Evolutionary conservation across 345 rosid genomes (phyloP), one percentile per base, ranked within the genome.

Genomic region (Pugionium cornutum): DNA sequence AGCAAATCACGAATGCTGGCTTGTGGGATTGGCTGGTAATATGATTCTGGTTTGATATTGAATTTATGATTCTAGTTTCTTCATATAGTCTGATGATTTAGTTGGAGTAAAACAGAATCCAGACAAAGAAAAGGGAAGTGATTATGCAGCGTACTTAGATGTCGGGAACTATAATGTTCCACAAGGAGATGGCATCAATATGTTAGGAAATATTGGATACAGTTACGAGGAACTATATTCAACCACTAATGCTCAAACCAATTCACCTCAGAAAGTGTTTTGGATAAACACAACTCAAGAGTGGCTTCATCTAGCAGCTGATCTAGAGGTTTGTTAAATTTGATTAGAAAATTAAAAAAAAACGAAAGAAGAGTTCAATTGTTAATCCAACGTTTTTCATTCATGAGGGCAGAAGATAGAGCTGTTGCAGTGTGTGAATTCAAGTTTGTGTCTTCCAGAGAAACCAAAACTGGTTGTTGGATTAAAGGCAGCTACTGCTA

Each of bases 11-110:
- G 0, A 44, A 83, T 47, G 81, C 85, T 25, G 83, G 83, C 50
- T 46, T 83, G 53, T 83, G 84, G 82, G 80, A 83, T 26, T 81
- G 86, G 86, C 62, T 79, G 82, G 86, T 80, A 81, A 34, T 18
- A 18, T 18, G 18, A 18, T 34, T 29, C 36, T 37, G 36, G 4
- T 52, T 43, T 52, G 26, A 33, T 52, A 51, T 4, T 30, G 9
- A 18, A 18, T 18, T 18, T 18, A 18, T 18, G 18, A 18, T 18
- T 18, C 18, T 18, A 0, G 18, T 18, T 18, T 18, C n/a, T 40
- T 10, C 3, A 7, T 41, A 7, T 54, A 60, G 5, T 25, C 27
- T 53, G 27, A 64, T 40, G 7, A 59, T 30, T 41, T 11, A n/a
- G 34, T 64, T 18, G 1, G 64, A 62, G 10, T 68, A 8, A 43